Percentiles rank a stretch among this genome's conserved stretches.
Conservation (phyloP, 164 flowering plant species). For the Vitis riparia region DNA sequence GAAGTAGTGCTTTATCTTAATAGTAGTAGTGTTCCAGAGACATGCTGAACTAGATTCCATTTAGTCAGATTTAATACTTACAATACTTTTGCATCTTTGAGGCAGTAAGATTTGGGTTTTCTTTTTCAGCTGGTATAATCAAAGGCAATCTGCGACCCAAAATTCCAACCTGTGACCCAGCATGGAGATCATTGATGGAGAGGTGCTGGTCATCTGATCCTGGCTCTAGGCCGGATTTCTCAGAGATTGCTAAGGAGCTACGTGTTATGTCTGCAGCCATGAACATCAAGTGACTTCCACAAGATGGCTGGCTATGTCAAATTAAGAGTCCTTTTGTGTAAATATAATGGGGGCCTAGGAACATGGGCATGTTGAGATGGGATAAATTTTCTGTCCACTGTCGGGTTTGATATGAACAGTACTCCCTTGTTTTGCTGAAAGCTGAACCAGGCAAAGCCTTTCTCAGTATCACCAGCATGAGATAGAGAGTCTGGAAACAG, state of each 20-base stretch:
- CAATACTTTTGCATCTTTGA: too few species aligned
- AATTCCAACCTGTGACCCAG: slow-evolving; percentile 46
- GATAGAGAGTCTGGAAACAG: not conserved
- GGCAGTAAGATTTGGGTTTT: too few species aligned
- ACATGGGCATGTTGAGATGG: slow-evolving; percentile 4
- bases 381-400: slow-evolving; percentile 6
- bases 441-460: not conserved
- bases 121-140: slow-evolving; percentile 36
- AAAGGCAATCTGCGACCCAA: slow-evolving; percentile 36
- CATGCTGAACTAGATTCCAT: too few species aligned
- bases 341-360: not conserved
- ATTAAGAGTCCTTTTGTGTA: not conserved
- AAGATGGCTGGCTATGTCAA: not conserved
- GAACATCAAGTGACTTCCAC: slow-evolving; percentile 23
- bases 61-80: too few species aligned
- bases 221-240: slow-evolving; percentile 35
- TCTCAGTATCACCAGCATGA: not conserved
- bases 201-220: slow-evolving; percentile 53
- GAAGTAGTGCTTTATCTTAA: too few species aligned
- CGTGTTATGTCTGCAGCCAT: slow-evolving; percentile 40
- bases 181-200: slow-evolving; percentile 51
- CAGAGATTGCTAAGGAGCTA: slow-evolving; percentile 40
- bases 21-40: too few species aligned
- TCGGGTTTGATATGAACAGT: not conserved
- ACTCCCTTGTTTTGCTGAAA: not conserved